Base-by-base conservation (phyloP, 108 stramenopile species). In the Skeletonema potamos region DNA sequence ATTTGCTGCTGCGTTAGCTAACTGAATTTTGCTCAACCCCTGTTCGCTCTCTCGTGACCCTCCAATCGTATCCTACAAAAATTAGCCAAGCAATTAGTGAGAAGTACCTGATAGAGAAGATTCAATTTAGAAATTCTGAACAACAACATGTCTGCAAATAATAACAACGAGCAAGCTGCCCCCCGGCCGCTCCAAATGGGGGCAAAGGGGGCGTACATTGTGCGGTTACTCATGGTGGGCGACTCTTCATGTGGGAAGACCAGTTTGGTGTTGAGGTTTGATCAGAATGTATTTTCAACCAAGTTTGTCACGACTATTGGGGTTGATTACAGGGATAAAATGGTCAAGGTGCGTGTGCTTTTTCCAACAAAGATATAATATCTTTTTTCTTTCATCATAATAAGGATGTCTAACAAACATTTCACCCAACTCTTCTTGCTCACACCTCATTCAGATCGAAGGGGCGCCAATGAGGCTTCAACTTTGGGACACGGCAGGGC, bases 401-500 rank as follows among this genome's bases (percentile, higher is more conserved):
- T n/a, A n/a, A n/a, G n/a, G n/a, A n/a, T n/a, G n/a, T n/a, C n/a
- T n/a, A n/a, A n/a, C n/a, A n/a, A n/a, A n/a, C n/a, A n/a, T n/a
- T n/a, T n/a, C n/a, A 65, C 44, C 12, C 29, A 26, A 64, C 20
- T 70, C 18, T 22, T 39, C 28, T 17, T 22, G 2, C 8, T 18
- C 4, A 29, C 12, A 44, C 17, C 22, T 64, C 4, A 15, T 60
- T 33, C 54, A 92, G 89, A 90, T 95, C 67, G 91, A 95, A 81
- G 89, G 87, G 18, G 91, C 86, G 20, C 90, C 89, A 28, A 92
- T 95, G 91, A 75, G 93, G 17, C 79, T 95, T 13, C 92, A 96
- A 77, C 81, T 96, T 29, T 97, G 96, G 96, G 96, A 97, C 79
- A 97, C 96, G 8, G 96, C 96, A 9, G 96, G 96, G 36, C 96